phyloP scores from a whole-genome alignment of 75 land plant genomes.

The Selaginella tamariscina region DNA sequence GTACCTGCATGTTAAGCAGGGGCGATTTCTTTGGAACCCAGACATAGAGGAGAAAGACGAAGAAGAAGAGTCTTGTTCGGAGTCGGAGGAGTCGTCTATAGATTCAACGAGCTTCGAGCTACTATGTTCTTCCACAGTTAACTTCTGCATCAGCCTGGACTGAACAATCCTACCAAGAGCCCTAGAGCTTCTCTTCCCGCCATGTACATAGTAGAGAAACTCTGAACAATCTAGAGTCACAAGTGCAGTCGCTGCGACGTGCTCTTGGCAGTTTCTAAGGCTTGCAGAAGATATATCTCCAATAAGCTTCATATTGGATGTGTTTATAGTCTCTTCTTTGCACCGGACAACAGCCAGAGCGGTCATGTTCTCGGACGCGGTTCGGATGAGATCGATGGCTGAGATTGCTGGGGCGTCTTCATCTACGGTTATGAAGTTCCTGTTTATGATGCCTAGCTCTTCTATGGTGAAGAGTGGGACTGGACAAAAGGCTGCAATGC shows the following conservation, averaged over 20 bases:
- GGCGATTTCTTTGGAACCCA: slow-evolving; percentile 23
- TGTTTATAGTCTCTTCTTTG: too few species aligned
- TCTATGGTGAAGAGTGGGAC: background rate
- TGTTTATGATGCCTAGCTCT: background rate
- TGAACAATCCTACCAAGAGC: slow-evolving; percentile 16
- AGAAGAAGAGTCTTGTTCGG: background rate
- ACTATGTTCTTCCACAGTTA: background rate
- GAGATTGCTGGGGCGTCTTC: background rate
- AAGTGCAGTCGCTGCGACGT: background rate
- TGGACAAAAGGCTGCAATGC: background rate
- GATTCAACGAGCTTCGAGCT: background rate
- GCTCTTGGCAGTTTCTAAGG: background rate
- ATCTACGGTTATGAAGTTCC: background rate
- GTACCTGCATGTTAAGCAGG: background rate
- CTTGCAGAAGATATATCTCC: background rate
- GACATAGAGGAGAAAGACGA: too few species aligned
- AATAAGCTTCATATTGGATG: background rate
- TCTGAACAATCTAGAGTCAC: background rate
- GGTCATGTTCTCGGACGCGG: slow-evolving; percentile 24
- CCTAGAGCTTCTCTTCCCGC: slow-evolving; percentile 9
- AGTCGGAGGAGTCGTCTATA: background rate
- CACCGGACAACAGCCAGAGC: background rate
- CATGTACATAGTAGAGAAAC: background rate
- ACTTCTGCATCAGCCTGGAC: background rate
- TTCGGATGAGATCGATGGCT: slow-evolving; percentile 8